A percentile compares a stretch with the other conserved stretches of the same genome.
phyloP scores from a whole-genome alignment of 331 rosid species.

The Arachis monticola region DNA sequence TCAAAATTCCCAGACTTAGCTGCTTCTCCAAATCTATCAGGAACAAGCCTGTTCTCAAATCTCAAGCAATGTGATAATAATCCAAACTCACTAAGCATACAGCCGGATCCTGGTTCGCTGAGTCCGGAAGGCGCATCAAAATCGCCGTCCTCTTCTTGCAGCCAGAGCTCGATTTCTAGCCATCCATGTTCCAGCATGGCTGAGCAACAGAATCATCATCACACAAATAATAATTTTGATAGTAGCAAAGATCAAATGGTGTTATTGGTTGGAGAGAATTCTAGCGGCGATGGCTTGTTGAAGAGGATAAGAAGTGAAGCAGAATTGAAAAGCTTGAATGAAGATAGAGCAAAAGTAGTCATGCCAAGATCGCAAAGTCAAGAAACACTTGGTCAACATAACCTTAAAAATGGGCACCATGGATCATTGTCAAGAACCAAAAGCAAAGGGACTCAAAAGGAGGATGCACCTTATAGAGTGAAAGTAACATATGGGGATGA shows the following conservation, averaged over 20 bases:
- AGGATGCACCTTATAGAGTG: constrained; percentile 49
- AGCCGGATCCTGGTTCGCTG: constrained; percentile 48
- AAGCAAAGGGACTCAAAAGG: constrained; percentile 29
- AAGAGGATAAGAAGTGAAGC: constrained; percentile 81
- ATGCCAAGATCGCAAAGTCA: constrained; percentile 72
- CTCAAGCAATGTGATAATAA: constrained; percentile 55
- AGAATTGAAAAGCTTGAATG: constrained; percentile 50
- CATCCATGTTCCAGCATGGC: constrained; percentile 74
- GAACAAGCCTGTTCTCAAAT: constrained; percentile 55
- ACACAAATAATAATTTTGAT: constrained; percentile 16
- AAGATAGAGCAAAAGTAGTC: constrained; percentile 38
- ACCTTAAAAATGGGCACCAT: constrained; percentile 36
- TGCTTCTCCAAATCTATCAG: constrained; percentile 68
- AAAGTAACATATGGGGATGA: constrained; percentile 83
- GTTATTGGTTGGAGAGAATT: constrained; percentile 46
- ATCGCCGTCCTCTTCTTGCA: constrained; percentile 67
- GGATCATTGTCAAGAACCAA: constrained; percentile 25
- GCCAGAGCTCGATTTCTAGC: constrained; percentile 81
- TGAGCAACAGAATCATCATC: constrained; percentile 45
- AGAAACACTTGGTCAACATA: constrained; percentile 52
- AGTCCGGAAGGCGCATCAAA: constrained; percentile 63
- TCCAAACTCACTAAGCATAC: constrained; percentile 48
- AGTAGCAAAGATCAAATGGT: constrained; percentile 47
- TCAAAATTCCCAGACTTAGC: constrained; percentile 76
- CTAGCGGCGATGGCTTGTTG: constrained; percentile 38